Conservation (phyloP, 2,329 filamentous ascomycete genomes). For the Diaporthe vaccinii region DNA sequence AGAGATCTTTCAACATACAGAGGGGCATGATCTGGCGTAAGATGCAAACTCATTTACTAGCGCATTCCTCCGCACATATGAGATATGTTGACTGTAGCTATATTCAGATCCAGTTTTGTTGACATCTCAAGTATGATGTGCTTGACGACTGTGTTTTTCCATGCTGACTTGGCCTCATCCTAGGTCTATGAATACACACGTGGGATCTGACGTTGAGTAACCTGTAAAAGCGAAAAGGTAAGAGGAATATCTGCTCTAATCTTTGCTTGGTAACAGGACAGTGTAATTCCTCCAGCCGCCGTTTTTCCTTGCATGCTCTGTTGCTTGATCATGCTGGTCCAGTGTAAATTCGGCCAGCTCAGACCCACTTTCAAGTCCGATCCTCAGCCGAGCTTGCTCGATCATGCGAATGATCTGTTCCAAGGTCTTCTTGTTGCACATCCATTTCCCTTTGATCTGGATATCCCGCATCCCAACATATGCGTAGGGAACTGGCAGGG, state of each 20-base stretch:
- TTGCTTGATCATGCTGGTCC: neutral
- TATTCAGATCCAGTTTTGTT: neutral
- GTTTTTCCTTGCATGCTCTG: neutral
- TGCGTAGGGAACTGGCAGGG: neutral
- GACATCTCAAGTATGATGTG: neutral
- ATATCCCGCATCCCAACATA: neutral
- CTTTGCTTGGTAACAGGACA: neutral
- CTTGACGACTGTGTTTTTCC: neutral
- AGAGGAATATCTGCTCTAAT: neutral
- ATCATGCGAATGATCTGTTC: neutral
- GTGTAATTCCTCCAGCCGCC: neutral
- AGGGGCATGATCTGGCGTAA: neutral
- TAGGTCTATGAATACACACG: neutral
- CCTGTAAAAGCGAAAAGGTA: neutral
- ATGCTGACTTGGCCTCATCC: neutral
- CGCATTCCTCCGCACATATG: too few relatives aligned
- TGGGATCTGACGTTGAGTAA: neutral
- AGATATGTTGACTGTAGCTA: neutral
- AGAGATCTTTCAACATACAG: neutral
- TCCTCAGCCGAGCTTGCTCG: neutral
- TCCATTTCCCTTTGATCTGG: conserved; percentile 5
- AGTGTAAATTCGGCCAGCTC: neutral
- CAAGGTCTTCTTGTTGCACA: neutral
- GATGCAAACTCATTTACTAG: neutral
- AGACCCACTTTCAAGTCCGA: neutral